Base-by-base conservation (phyloP, 106 monocot species). In the Dioscorea dumetorum region DNA sequence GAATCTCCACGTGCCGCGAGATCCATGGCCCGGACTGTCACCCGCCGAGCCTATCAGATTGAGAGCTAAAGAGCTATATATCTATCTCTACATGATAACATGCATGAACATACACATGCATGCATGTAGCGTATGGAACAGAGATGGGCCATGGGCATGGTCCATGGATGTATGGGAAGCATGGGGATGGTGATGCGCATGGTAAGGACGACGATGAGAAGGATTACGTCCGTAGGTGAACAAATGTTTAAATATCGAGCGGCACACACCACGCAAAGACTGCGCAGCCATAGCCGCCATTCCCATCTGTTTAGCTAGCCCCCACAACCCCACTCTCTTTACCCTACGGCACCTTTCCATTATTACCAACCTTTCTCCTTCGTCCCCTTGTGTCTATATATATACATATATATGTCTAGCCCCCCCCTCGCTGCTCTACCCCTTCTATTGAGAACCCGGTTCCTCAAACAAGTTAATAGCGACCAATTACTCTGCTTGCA, bases 251-350 rank as follows among this genome's bases (percentile, higher is more conserved):
- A 19, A 56, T 16, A 56, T 18, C 19, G n/a, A 4, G 10, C 12
- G 54, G 54, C 54, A 56, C 54, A 56, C 3, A 56, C 54, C 5
- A 19, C 54, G 15, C 54, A n/a, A 41, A 56, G 22, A 15, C 32
- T 21, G 58, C 64, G 67, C 74, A 67, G 74, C 66, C 66, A 67
- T 34, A 59, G 74, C 74, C 66, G 74, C 67, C 72, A 64, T 56
- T 22, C 41, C 5, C 41, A 41, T 11, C 63, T 13, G 14, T 51
- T 34, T 20, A 8, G 21, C 18, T 28, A 1, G 28, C 51, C 31
- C 31, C 50, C 20, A 14, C 32, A 1, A 21, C 3, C 21, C 13
- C 31, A 21, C 22, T 24, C 12, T 13, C 9, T 50, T 32, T 18
- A 24, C 15, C 50, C 24, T 50, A 49, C 24, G 9, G 23, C 23